These are phyloP conservation scores for Beta macrorhiza DNA, from an alignment of 179 eudicot genomes.

Conservation along the genomic window DNA sequence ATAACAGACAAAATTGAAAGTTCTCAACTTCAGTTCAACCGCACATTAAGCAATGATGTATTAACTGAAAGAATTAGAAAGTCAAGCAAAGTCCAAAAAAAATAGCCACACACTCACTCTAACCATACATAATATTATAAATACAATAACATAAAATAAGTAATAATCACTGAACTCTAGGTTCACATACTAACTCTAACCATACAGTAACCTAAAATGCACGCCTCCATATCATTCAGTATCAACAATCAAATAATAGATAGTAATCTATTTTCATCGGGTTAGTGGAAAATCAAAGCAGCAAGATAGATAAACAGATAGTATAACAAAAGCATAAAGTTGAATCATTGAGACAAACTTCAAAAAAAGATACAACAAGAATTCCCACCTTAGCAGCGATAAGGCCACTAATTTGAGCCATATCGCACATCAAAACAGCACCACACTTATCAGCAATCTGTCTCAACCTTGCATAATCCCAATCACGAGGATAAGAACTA, in stretches of 20 bases:
- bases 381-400: slow-evolving; percentile 75
- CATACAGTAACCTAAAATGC: background rate
- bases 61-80: background rate
- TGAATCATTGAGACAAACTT: background rate
- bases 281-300: background rate
- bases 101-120: too few relatives aligned
- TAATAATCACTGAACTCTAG: background rate
- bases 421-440: slow-evolving; percentile 79
- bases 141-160: background rate
- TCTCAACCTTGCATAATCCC: slow-evolving; percentile 73
- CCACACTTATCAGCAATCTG: slow-evolving; percentile 79
- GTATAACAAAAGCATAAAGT: background rate
- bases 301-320: background rate
- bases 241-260: too few relatives aligned
- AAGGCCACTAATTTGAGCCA: slow-evolving; percentile 94
- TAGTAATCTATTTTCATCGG: background rate
- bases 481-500: slow-evolving; percentile 85
- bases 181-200: background rate
- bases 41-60: background rate
- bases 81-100: background rate
- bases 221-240: background rate
- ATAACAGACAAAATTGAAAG: background rate
- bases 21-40: background rate
- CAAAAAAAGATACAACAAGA: background rate
- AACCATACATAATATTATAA: background rate